Evolutionary conservation across 2,329 filamentous ascomycete genomes (phyloP), one percentile per base, ranked within the genome.

Genomic region (Tricladium varicosporioides): DNA sequence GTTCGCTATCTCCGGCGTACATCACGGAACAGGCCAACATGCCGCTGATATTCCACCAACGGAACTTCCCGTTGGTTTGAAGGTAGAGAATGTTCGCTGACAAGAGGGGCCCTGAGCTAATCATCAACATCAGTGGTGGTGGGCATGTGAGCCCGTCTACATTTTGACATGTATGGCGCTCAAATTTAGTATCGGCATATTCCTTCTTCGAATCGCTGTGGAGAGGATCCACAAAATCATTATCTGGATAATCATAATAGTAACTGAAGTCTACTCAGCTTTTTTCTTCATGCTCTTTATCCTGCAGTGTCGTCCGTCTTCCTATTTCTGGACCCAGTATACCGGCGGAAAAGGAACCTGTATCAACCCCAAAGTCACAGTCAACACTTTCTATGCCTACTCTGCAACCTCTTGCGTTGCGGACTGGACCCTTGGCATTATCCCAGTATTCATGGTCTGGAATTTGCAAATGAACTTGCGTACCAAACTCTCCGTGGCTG

Each of bases 361-460:
- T 48, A 63, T 74, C 46, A 52, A 66, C 50, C 55, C 69, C 5
- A 56, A 60, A 2, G 48, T 74, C 19, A 67, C 70, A 1, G 65
- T 68, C 7, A 60, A 67, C 27, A 48, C n/a, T 32, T 32, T 15
- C 0, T 75, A 78, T 32, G 68, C 76, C 0, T 78, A 81, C 67
- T 77, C 77, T 43, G 73, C 71, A 16, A 65, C 80, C 31, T 74
- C 72, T 22, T 76, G 75, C 5, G 56, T 76, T 5, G 75, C 72
- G 45, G 80, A 84, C 59, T 77, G 78, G 69, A 73, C 73, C 1
- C 72, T 82, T 11, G 79, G 76, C 1, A 64, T 80, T 2, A 65
- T 83, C 4, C 80, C 81, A 0, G 72, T 81, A 5, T 74, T 75
- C 11, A 74, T 83, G 42, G 70, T 83, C 0, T 81, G 78, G 76